A percentile compares a stretch with the other conserved stretches of the same genome.
phyloP scores from a whole-genome alignment of 2,329 filamentous ascomycete species.

The Epicoccum sorghinum region DNA sequence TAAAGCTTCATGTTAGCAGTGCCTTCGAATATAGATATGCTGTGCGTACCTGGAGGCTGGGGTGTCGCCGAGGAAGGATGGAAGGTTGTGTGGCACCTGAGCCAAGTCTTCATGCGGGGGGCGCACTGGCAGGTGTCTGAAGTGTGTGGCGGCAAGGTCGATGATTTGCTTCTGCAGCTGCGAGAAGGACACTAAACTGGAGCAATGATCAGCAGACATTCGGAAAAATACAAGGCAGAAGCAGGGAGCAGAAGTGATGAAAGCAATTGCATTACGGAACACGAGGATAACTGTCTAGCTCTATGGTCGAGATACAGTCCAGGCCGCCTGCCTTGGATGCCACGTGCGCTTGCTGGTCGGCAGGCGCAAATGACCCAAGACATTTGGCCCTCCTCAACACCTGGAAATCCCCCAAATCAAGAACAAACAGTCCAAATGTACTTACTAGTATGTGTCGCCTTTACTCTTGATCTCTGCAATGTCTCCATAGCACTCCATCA shows the following conservation, averaged over 20 bases:
- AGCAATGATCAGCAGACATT: slow-evolving; percentile 24
- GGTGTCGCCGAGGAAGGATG: slow-evolving; percentile 61
- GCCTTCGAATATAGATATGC: background rate
- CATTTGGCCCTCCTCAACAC: slow-evolving; percentile 21
- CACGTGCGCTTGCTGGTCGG: slow-evolving; percentile 12
- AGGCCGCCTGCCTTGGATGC: slow-evolving; percentile 20
- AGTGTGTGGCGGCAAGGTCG: slow-evolving; percentile 59
- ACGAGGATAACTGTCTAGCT: slow-evolving; percentile 19
- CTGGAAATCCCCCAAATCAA: slow-evolving; percentile 20
- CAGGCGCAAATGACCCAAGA: slow-evolving; percentile 20
- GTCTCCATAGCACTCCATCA: slow-evolving; percentile 51
- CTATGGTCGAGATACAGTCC: slow-evolving; percentile 18
- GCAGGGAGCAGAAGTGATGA: slow-evolving; percentile 14
- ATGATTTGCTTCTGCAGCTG: slow-evolving; percentile 59
- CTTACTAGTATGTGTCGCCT: slow-evolving; percentile 54
- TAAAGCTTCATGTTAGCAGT: slow-evolving; percentile 14
- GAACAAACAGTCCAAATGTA: slow-evolving; percentile 33
- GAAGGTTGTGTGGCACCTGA: slow-evolving; percentile 59
- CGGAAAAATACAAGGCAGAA: slow-evolving; percentile 12
- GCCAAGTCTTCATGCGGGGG: slow-evolving; percentile 58
- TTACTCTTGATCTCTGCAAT: slow-evolving; percentile 52
- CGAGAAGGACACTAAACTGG: slow-evolving; percentile 58
- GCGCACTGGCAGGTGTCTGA: slow-evolving; percentile 58
- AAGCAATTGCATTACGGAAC: slow-evolving; percentile 36
- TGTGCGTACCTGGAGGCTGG: slow-evolving; percentile 51